Evolutionary conservation across 2,329 filamentous ascomycete species (phyloP), one percentile per base, ranked within the genome.

Genomic region (Apiospora koreana): DNA sequence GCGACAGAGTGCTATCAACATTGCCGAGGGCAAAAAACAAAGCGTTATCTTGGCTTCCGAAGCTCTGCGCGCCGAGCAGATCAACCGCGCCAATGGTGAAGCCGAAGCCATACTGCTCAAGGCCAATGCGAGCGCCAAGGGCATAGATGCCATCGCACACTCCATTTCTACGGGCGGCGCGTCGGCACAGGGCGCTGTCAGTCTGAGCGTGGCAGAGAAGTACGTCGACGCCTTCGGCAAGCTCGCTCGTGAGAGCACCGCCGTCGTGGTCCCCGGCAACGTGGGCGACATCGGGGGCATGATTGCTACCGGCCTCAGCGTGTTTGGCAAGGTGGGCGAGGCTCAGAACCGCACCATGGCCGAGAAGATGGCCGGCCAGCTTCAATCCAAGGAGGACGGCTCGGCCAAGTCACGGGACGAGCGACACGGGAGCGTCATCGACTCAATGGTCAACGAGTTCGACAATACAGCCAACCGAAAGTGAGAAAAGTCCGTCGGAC

Each of bases 21-120:
- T 99, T 75, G 96, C 96, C 69, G 96, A 99, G 86, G 96, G 96
- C 81, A 91, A 92, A 82, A 99, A 99, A 86, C 96, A 98, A 86
- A 94, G 92, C 75, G 95, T 98, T 28, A 99, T 99, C 76, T 87
- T 99, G 31, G 96, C 96, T 0, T 98, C 94, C 10, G 96, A 99
- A 83, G 96, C 96, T 21, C 79, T 97, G 83, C 91, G 91, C 75
- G 89, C 93, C 21, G 95, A 99, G 85, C 90, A 97, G 80, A 96
- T 99, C 86, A 99, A 99, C 83, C 88, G 91, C 80, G 96, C 96
- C 12, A 89, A 87, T 78, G 96, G 96, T 88, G 96, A 99, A 84
- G 93, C 96, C 12, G 93, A 98, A 83, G 96, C 96, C 16, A 99
- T 98, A 72, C 82, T 93, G 68, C 84, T 98, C 72, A 95, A 93